Percentiles rank a stretch among this genome's conserved stretches.
Evolutionary conservation across 1,284 basidiomycete species (phyloP).

Genomic region (Apiotrichum porosum): DNA sequence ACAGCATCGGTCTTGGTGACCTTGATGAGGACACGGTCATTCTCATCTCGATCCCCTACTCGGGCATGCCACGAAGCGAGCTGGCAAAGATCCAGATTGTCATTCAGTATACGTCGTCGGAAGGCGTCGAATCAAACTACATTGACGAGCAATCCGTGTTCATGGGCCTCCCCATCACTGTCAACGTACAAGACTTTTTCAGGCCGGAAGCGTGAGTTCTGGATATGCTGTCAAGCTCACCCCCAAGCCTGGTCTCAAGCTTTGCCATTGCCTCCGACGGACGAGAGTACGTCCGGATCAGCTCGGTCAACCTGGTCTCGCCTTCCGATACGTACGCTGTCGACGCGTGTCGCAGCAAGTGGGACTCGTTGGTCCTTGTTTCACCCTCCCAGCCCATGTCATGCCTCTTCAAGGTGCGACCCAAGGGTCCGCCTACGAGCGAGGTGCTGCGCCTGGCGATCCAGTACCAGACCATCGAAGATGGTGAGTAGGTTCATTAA

Average conservation of each 20-base stretch:
- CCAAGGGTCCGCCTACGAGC: slow-evolving; percentile 4
- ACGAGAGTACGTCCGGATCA: slow-evolving; percentile 37
- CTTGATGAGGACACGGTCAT: slow-evolving; percentile 11
- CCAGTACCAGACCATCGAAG: slow-evolving; percentile 35
- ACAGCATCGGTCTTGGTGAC: slow-evolving; percentile 18
- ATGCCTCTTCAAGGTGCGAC: slow-evolving; percentile 41
- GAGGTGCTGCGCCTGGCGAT: slow-evolving; percentile 33
- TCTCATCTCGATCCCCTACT: slow-evolving; percentile 27
- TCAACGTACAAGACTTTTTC: slow-evolving; percentile 52
- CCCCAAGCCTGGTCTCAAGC: slow-evolving; percentile 44
- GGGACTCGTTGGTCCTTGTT: slow-evolving; percentile 26
- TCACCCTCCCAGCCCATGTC: slow-evolving; percentile 35
- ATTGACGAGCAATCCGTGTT: slow-evolving; percentile 33
- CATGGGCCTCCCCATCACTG: slow-evolving; percentile 46
- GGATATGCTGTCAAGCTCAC: no score
- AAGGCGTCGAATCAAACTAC: slow-evolving; percentile 10
- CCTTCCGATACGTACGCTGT: slow-evolving; percentile 12
- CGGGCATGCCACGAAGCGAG: slow-evolving; percentile 30
- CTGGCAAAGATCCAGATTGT: slow-evolving; percentile 29
- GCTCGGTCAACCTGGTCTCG: slow-evolving; percentile 24
- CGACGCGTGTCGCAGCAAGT: slow-evolving; percentile 22
- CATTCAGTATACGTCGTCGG: slow-evolving; percentile 20
- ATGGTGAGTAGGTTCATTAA: slow-evolving; percentile 24
- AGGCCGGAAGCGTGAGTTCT: slow-evolving; percentile 39
- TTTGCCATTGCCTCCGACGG: slow-evolving; percentile 48